Conservation (phyloP, 371 early-diverging fungal genomes). For the Lichtheimia hyalospora region DNA sequence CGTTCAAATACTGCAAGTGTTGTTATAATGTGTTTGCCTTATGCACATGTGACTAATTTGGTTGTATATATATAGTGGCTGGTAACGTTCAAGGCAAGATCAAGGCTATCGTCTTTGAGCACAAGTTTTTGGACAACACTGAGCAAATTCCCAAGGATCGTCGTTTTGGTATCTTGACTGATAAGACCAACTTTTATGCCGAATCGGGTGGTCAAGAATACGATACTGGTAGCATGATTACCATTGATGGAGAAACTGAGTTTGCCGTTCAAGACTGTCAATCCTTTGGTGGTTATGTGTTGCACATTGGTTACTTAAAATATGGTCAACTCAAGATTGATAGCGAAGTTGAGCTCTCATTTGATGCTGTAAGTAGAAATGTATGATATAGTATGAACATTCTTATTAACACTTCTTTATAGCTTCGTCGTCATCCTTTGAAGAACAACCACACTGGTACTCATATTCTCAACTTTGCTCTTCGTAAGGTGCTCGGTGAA, state of each 20-base stretch:
- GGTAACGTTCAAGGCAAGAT: slow-evolving; percentile 69
- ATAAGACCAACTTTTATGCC: slow-evolving; percentile 98
- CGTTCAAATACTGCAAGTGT: slow-evolving; percentile 74
- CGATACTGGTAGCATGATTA: slow-evolving; percentile 93
- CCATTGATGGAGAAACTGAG: slow-evolving; percentile 79
- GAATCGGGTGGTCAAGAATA: slow-evolving; percentile 99
- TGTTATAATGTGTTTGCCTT: background rate
- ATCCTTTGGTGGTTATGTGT: slow-evolving; percentile 93
- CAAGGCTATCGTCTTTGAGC: slow-evolving; percentile 72
- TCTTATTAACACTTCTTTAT: background rate
- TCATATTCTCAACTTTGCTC: slow-evolving; percentile 97
- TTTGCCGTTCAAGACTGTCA: slow-evolving; percentile 96
- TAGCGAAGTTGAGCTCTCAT: slow-evolving; percentile 74
- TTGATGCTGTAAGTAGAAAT: slow-evolving; percentile 70
- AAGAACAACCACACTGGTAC: slow-evolving; percentile 98
- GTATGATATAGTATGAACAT: background rate
- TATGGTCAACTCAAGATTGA: slow-evolving; percentile 79
- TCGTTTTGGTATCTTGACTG: slow-evolving; percentile 88
- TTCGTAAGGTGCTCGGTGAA: slow-evolving; percentile 79
- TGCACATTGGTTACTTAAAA: slow-evolving; percentile 95
- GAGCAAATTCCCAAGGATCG: slow-evolving; percentile 52
- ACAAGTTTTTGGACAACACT: slow-evolving; percentile 52
- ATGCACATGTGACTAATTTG: background rate
- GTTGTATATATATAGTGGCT: slow-evolving; percentile 28
- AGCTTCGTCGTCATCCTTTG: slow-evolving; percentile 85